Conservation (phyloP, 768 basidiomycete species). For the Lyophyllum semitale region DNA sequence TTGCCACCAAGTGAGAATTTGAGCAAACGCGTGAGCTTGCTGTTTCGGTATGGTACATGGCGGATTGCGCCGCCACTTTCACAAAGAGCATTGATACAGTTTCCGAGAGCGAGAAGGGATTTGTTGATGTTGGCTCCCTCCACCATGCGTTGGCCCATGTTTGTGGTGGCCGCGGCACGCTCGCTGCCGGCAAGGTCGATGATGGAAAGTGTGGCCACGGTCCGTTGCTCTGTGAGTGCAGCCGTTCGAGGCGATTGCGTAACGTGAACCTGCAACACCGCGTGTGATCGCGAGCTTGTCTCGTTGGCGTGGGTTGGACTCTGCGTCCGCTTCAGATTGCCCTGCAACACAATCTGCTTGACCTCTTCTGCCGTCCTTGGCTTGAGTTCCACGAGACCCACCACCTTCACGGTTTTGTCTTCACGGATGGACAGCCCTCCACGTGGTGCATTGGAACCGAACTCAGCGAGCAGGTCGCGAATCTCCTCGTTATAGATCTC, state of each 20-base stretch:
- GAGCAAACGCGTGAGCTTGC: conserved; percentile 95
- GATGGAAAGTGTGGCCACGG: conserved; percentile 91
- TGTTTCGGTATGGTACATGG: conserved; percentile 96
- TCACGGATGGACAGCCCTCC: conserved; percentile 94
- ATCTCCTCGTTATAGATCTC: conserved; percentile 99
- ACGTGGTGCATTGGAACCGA: conserved; percentile 59
- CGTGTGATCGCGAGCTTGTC: conserved; percentile 95
- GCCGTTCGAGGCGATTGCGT: conserved; percentile 86
- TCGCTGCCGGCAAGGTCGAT: conserved; percentile 99
- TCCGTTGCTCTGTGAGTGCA: conserved; percentile 77
- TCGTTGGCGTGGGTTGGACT: conserved; percentile 96
- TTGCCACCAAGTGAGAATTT: conserved; percentile 99
- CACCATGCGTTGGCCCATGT: conserved; percentile 98
- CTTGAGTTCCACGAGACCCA: conserved; percentile 78
- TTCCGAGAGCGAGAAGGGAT: conserved; percentile 93
- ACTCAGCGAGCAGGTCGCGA: conserved; percentile 87
- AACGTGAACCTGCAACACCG: conserved; percentile 95
- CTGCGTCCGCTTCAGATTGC: conserved; percentile 87
- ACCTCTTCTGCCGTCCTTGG: conserved; percentile 90
- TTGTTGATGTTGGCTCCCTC: conserved; percentile 99
- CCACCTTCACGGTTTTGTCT: conserved; percentile 90
- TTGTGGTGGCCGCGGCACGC: conserved; percentile 92
- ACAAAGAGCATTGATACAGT: conserved; percentile 98
- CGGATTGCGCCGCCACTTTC: conserved; percentile 86
- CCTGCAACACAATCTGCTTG: conserved; percentile 87